Base-by-base conservation (phyloP, 2,329 filamentous ascomycete species). In the Sporothrix brasiliensis region DNA sequence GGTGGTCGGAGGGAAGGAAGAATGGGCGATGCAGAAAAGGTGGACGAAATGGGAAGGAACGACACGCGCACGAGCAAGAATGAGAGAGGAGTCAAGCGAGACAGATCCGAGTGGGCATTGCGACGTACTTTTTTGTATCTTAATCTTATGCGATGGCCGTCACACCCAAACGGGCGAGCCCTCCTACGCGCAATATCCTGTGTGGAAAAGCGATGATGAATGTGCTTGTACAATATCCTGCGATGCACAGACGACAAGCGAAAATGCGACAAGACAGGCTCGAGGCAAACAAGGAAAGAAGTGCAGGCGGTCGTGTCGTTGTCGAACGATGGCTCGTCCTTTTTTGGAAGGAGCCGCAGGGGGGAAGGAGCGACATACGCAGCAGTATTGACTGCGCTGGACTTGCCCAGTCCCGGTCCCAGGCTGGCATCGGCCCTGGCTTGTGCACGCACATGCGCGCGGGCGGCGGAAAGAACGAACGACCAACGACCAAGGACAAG, bases 381-480 rank as follows among this genome's bases (percentile, higher is more conserved):
- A n/a, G n/a, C n/a, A n/a, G n/a, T 58, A 11, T 39, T 58, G 30
- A 19, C 19, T 30, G 54, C 54, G 54, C 27, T 30, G 14, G 41
- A 30, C 54, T 19, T n/a, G 56, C 30, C 56, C 58, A 44, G 27
- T 21, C 10, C 56, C 54, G 19, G 34, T 41, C 30, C 56, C n/a
- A 24, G 41, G 41, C n/a, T 30, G 39, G 7, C 34, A 9, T 5
- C 6, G 34, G 39, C 41, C 58, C 60, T 49, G 60, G 41, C 13
- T 21, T 63, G 60, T 63, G 56, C 58, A 63, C 41, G 58, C 58
- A 21, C 58, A 21, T 63, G 58, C 44, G 56, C 21, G 58, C 58
- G 63, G 47, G 63, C 47, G 47, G 63, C 47, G 63, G 63, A 66
- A 66, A 66, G 63, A 52, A 52, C 63, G 63, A 65, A 49, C n/a